A percentile compares a stretch with the other conserved stretches of the same genome.
phyloP scores from a whole-genome alignment of 2,329 filamentous ascomycete genomes.

The Aspergillus alliaceus region DNA sequence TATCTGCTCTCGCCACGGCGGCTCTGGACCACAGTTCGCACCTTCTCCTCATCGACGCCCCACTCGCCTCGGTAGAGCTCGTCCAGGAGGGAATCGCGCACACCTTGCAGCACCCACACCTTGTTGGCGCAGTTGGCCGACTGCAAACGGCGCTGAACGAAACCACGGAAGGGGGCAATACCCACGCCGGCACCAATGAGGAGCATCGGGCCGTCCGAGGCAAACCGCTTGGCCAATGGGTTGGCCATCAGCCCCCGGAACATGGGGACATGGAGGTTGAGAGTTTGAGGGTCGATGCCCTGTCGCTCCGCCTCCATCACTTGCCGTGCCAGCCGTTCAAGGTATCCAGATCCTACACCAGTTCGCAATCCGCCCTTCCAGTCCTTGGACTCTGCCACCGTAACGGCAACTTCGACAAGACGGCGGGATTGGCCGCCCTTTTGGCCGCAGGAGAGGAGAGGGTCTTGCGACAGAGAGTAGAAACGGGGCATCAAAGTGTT shows the following conservation, averaged over 20 bases:
- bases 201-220: conserved; percentile 93
- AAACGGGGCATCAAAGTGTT: conserved; percentile 95
- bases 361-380: conserved; percentile 73
- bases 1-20: conserved; percentile 79
- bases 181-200: conserved; percentile 95
- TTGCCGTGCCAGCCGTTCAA: conserved; percentile 77
- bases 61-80: conserved; percentile 97
- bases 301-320: conserved; percentile 68
- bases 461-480: conserved; percentile 96
- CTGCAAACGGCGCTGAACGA: conserved; percentile 90
- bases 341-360: conserved; percentile 88
- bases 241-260: conserved; percentile 99
- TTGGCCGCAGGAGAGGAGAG: conserved; percentile 72
- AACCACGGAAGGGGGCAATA: conserved; percentile 95
- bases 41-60: conserved; percentile 85
- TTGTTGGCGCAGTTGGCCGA: conserved; percentile 97
- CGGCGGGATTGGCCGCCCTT: conserved; percentile 71
- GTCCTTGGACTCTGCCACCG: conserved; percentile 81
- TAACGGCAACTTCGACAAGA: conserved; percentile 93
- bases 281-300: conserved; percentile 51
- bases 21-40: conserved; percentile 78
- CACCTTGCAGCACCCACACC: conserved; percentile 92
- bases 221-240: conserved; percentile 86
- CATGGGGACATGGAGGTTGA: conserved; percentile 83
- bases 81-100: conserved; percentile 90